Conservation (phyloP, 371 early-diverging fungal genomes). For the Apophysomyces trapeziformis region DNA sequence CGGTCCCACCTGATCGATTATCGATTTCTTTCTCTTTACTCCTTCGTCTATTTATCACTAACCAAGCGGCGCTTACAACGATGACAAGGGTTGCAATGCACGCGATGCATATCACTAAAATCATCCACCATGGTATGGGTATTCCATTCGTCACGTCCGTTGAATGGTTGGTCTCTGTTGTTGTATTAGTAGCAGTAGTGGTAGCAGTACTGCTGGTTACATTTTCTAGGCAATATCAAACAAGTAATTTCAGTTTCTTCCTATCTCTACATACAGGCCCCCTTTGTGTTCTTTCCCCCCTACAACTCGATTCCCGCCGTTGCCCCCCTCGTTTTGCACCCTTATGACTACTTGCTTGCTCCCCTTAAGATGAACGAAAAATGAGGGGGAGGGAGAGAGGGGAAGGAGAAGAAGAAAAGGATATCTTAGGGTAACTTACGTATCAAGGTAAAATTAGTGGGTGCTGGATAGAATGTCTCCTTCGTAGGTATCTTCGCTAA, state of each 20-base stretch:
- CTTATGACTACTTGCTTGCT: constrained; percentile 11
- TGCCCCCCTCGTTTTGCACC: constrained; percentile 1
- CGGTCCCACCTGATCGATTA: constrained; percentile 3
- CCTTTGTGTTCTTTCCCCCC: constrained; percentile 8
- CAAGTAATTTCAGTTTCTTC: neutral
- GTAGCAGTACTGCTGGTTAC: constrained; percentile 25
- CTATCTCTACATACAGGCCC: neutral
- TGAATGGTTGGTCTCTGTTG: neutral
- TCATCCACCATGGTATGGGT: constrained; percentile 40
- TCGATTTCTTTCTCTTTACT: constrained; percentile 17
- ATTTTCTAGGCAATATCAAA: constrained; percentile 27
- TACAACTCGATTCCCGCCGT: neutral
- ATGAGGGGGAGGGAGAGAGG: constrained; percentile 3
- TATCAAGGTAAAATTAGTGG: constrained; percentile 38
- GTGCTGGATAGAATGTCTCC: constrained; percentile 35
- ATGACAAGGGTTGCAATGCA: constrained; percentile 32
- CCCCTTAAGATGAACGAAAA: constrained; percentile 15
- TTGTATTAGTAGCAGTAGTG: constrained; percentile 13
- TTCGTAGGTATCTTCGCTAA: constrained; percentile 29
- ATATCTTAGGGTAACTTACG: constrained; percentile 24
- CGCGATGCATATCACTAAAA: constrained; percentile 46
- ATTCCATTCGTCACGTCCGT: neutral
- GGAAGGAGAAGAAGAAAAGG: no score
- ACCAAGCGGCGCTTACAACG: constrained; percentile 31
- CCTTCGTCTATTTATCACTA: constrained; percentile 24